A percentile compares a stretch with the other conserved stretches of the same genome.
These are phyloP conservation scores for Diaporthe velutina DNA, from an alignment of 2,329 filamentous ascomycete genomes.

Conservation along the genomic window DNA sequence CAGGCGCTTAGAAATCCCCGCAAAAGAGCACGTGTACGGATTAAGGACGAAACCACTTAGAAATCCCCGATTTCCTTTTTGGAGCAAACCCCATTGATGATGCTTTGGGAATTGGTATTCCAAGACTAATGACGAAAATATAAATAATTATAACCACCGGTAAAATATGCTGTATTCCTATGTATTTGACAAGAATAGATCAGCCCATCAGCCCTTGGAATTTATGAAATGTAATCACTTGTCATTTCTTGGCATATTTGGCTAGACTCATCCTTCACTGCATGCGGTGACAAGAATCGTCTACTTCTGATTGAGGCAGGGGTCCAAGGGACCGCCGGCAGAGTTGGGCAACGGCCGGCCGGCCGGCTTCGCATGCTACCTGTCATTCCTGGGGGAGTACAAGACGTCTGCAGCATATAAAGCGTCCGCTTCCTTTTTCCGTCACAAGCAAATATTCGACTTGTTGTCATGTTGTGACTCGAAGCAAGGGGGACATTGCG, in stretches of 20 bases:
- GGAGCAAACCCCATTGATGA: not conserved
- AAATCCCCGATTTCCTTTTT: not conserved
- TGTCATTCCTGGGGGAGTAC: conserved; percentile 29
- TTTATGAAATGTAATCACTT: not conserved
- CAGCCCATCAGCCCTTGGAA: too few relatives aligned
- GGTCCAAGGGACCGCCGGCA: not conserved
- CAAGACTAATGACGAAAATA: not conserved
- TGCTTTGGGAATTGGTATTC: too few relatives aligned
- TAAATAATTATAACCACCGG: not conserved
- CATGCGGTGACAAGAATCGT: conserved; percentile 10
- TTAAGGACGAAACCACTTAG: too few relatives aligned
- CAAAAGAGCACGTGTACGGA: too few relatives aligned
- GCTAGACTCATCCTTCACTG: conserved; percentile 2
- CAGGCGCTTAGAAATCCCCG: not conserved
- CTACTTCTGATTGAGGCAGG: conserved; percentile 11
- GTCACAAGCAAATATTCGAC: not conserved
- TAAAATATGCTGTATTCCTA: not conserved
- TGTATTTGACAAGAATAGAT: not conserved
- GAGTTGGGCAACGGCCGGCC: not conserved
- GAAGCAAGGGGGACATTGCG: conserved; percentile 6
- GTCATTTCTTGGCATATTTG: conserved; percentile 1
- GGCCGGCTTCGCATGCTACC: conserved; percentile 1
- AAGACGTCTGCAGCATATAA: not conserved
- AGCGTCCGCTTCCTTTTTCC: not conserved
- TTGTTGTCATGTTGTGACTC: conserved; percentile 4